Conservation (phyloP, 345 rosid species). For the Sisymbrium altissimum region DNA sequence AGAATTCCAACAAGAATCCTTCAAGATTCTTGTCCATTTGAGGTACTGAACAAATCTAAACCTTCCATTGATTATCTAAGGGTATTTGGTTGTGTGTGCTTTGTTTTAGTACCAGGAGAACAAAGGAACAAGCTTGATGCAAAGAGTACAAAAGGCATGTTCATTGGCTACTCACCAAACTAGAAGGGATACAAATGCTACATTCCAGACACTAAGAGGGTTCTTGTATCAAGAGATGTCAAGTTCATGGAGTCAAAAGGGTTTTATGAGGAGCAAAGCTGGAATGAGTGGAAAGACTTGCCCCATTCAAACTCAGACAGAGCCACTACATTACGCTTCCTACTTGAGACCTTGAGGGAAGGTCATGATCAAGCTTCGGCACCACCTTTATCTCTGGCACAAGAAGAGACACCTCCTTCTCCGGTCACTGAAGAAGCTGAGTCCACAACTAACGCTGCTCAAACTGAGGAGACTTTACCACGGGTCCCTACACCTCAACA, state of each 20-base stretch:
- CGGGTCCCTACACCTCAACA: too few species aligned
- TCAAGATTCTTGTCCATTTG: neutral
- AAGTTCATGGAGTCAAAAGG: neutral
- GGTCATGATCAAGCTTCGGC: too few species aligned
- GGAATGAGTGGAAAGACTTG: too few species aligned
- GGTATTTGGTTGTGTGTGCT: neutral
- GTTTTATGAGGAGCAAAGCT: neutral
- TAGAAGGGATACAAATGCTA: neutral
- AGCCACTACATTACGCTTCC: too few species aligned
- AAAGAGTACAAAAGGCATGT: neutral
- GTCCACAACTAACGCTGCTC: too few species aligned
- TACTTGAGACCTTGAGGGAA: too few species aligned
- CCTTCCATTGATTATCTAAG: neutral
- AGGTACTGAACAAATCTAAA: neutral
- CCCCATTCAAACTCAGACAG: too few species aligned
- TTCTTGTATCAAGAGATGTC: neutral
- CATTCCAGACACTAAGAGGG: neutral
- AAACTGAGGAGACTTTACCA: too few species aligned
- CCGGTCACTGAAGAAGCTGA: too few species aligned
- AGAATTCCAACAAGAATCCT: neutral
- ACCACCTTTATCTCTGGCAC: too few species aligned
- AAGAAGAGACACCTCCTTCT: too few species aligned
- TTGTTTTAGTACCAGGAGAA: neutral
- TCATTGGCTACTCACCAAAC: neutral
- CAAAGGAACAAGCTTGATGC: neutral